A percentile compares a stretch with the other conserved stretches of the same genome.
Conservation (phyloP, 2,329 filamentous ascomycete genomes). For the Colletotrichum agaves region DNA sequence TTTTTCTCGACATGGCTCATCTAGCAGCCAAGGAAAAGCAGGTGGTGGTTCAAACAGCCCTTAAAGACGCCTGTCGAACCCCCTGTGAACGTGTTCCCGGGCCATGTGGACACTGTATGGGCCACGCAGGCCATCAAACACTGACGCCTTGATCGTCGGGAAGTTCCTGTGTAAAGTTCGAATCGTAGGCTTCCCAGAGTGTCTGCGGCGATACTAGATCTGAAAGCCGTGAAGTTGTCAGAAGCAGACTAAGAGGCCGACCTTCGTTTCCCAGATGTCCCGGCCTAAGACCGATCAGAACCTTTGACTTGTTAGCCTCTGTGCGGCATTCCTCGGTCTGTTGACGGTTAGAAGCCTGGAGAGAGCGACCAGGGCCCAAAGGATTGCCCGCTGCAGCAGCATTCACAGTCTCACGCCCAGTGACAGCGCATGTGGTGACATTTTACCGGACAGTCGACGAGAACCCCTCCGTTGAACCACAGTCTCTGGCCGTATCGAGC, state of each 20-base stretch:
- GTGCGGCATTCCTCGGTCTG: slow-evolving; percentile 25
- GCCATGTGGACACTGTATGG: background rate
- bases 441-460: slow-evolving; percentile 10
- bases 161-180: background rate
- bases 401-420: slow-evolving; percentile 10
- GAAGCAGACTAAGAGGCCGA: background rate
- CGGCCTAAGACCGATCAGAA: slow-evolving; percentile 13
- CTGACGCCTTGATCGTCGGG: background rate
- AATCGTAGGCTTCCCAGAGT: background rate
- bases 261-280: background rate
- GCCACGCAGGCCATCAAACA: background rate
- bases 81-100: background rate
- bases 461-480: slow-evolving; percentile 18
- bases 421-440: slow-evolving; percentile 26
- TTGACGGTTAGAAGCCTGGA: slow-evolving; percentile 10
- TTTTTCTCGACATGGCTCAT: background rate
- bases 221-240: background rate
- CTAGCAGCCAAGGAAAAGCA: slow-evolving; percentile 6
- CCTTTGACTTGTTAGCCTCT: slow-evolving; percentile 6
- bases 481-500: slow-evolving; percentile 16
- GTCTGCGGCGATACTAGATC: background rate
- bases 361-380: slow-evolving; percentile 18
- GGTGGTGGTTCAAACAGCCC: slow-evolving; percentile 4
- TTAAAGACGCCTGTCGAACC: background rate
- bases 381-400: slow-evolving; percentile 24